A percentile compares a stretch with the other conserved stretches of the same genome.
These are phyloP conservation scores for Vitis rotundifolia DNA, from an alignment of 164 flowering plant genomes.

Conservation along the genomic window DNA sequence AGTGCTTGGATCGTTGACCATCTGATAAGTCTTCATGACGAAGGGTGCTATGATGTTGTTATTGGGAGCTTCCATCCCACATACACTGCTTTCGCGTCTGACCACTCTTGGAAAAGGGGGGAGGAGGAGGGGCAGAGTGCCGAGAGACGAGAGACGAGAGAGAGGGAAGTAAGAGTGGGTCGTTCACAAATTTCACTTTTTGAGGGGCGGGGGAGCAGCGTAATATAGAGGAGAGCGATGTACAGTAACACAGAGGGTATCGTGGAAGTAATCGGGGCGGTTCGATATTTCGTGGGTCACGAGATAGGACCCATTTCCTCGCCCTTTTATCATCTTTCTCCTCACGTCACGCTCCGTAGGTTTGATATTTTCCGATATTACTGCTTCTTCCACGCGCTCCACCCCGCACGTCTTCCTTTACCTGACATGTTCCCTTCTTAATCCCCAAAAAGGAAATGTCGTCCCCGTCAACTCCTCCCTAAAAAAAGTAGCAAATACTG, in stretches of 20 bases:
- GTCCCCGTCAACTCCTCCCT: too few relatives aligned
- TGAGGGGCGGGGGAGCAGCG: neutral
- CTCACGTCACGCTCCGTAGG: conserved; percentile 7
- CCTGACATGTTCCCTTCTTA: neutral
- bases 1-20: conserved; percentile 78
- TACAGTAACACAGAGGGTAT: conserved; percentile 5
- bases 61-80: conserved; percentile 19
- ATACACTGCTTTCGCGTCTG: neutral
- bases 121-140: too few relatives aligned
- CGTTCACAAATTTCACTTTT: too few relatives aligned
- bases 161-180: neutral
- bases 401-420: too few relatives aligned
- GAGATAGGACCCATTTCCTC: conserved; percentile 23
- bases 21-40: conserved; percentile 79
- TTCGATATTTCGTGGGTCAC: conserved; percentile 15
- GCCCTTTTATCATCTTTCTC: conserved; percentile 23
- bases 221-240: conserved; percentile 8
- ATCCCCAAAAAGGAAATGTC: too few relatives aligned
- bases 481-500: too few relatives aligned
- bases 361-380: conserved; percentile 17
- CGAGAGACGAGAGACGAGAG: too few relatives aligned
- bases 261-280: conserved; percentile 23
- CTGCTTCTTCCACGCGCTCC: neutral
- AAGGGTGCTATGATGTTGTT: conserved; percentile 63
- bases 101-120: neutral